Percentiles rank a stretch among this genome's conserved stretches.
These are phyloP conservation scores for Xylaria nigripes DNA, from an alignment of 495 filamentous ascomycete genomes.

Conservation along the genomic window DNA sequence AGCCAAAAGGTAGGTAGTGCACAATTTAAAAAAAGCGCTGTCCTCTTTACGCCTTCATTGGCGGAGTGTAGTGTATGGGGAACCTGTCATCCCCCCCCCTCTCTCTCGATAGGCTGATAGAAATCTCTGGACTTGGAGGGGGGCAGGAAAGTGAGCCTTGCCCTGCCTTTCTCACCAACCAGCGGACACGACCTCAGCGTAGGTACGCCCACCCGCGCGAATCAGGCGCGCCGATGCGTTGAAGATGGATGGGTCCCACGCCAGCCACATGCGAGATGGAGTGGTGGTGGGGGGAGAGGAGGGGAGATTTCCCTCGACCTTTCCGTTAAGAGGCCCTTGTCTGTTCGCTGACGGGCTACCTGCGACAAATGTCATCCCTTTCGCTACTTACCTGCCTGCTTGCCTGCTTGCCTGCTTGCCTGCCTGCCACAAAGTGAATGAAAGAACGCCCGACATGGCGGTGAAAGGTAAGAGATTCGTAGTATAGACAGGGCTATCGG, in stretches of 20 bases:
- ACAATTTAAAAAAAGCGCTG: slow-evolving; percentile 7
- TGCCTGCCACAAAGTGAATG: too few species aligned
- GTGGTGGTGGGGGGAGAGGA: background rate
- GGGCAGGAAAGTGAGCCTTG: slow-evolving; percentile 3
- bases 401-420: too few species aligned
- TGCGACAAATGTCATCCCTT: background rate
- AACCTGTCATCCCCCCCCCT: slow-evolving; percentile 10
- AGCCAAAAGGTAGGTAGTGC: too few species aligned
- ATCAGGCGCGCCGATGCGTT: slow-evolving; percentile 4
- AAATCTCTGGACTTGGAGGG: background rate
- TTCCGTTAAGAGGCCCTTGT: background rate
- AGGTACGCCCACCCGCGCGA: background rate
- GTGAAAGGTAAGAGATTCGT: slow-evolving; percentile 16
- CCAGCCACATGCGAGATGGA: slow-evolving; percentile 9
- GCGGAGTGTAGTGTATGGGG: too few species aligned
- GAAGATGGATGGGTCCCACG: slow-evolving; percentile 2
- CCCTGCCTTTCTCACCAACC: background rate
- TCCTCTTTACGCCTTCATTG: slow-evolving; percentile 23
- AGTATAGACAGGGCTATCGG: slow-evolving; percentile 1
- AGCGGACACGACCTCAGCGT: slow-evolving; percentile 1
- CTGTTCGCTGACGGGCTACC: too few species aligned
- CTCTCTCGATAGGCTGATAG: background rate
- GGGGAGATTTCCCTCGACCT: background rate
- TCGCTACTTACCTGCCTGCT: too few species aligned
- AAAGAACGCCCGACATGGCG: slow-evolving; percentile 17